Evolutionary conservation across 2,329 filamentous ascomycete species (phyloP).

Genomic region (Aspergillus caelatus): DNA sequence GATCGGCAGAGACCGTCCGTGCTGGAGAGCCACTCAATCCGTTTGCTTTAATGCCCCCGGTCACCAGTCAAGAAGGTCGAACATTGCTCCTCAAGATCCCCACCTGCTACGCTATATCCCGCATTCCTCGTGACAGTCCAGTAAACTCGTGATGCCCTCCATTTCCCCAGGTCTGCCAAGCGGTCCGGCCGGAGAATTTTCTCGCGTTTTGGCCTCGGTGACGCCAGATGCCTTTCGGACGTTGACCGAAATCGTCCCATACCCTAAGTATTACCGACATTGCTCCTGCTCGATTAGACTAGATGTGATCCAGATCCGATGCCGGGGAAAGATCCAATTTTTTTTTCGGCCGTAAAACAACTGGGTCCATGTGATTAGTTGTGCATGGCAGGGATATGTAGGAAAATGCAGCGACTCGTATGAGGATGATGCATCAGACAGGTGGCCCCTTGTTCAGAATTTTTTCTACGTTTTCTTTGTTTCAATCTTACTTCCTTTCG

Average conservation of each 20-base stretch:
- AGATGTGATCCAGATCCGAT: background rate
- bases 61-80: background rate
- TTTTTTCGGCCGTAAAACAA: background rate
- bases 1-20: background rate
- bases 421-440: background rate
- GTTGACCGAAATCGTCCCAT: conserved; percentile 7
- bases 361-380: background rate
- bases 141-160: background rate
- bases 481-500: background rate
- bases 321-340: background rate
- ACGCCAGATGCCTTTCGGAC: conserved; percentile 7
- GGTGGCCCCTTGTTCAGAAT: background rate
- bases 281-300: background rate
- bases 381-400: background rate
- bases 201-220: background rate
- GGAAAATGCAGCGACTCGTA: background rate
- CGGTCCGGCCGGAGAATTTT: background rate
- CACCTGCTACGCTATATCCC: background rate
- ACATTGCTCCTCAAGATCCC: background rate
- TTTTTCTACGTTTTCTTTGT: background rate
- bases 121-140: conserved; percentile 5
- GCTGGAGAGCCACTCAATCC: background rate
- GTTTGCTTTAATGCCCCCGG: background rate
- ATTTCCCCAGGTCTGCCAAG: conserved; percentile 11
- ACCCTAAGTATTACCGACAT: background rate